Conservation (phyloP, 2,329 filamentous ascomycete genomes). For the Alternaria hordeiaustralica region DNA sequence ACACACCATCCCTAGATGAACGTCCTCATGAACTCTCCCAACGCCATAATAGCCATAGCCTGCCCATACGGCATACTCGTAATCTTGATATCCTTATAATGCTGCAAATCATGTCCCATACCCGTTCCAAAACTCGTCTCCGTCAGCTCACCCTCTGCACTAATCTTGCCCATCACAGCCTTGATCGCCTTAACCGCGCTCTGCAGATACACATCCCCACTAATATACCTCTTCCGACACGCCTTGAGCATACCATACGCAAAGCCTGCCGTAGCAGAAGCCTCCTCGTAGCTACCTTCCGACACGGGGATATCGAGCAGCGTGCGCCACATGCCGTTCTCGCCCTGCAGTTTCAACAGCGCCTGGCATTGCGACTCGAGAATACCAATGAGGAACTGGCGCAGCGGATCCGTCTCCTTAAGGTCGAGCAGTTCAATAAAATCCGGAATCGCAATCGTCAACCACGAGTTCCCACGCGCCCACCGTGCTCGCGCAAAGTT, state of each 20-base stretch:
- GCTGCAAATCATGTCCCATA: slow-evolving; percentile 75
- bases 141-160: slow-evolving; percentile 70
- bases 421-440: slow-evolving; percentile 76
- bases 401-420: slow-evolving; percentile 64
- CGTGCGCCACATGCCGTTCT: slow-evolving; percentile 74
- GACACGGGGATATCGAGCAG: slow-evolving; percentile 70
- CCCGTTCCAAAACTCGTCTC: slow-evolving; percentile 80
- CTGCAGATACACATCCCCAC: slow-evolving; percentile 63
- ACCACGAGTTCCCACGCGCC: slow-evolving; percentile 72
- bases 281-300: slow-evolving; percentile 76
- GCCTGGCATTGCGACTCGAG: slow-evolving; percentile 73
- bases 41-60: slow-evolving; percentile 82
- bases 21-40: slow-evolving; percentile 74
- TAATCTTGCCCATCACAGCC: slow-evolving; percentile 71
- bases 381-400: slow-evolving; percentile 65
- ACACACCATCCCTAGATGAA: slow-evolving; percentile 52
- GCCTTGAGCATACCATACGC: slow-evolving; percentile 81
- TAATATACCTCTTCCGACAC: slow-evolving; percentile 71
- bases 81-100: slow-evolving; percentile 77
- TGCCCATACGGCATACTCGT: slow-evolving; percentile 87
- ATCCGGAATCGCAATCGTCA: slow-evolving; percentile 84
- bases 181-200: slow-evolving; percentile 70
- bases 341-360: slow-evolving; percentile 64
- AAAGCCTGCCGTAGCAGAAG: slow-evolving; percentile 80
- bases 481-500: slow-evolving; percentile 64